phyloP scores from a whole-genome alignment of 768 basidiomycete species.

The Pisolithus marmoratus region DNA sequence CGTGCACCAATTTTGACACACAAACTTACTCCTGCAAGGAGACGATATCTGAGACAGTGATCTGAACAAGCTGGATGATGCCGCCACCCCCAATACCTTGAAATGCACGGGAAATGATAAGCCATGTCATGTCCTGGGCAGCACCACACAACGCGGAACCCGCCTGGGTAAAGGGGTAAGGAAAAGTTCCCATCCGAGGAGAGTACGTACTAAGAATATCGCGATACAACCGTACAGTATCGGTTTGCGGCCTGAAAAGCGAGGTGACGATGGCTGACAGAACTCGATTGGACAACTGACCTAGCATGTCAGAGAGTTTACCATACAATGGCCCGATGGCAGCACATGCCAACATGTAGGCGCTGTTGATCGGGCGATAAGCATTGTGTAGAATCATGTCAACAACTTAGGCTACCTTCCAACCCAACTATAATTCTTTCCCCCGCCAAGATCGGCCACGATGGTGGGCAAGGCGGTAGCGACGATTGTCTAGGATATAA shows the following conservation, averaged over 20 bases:
- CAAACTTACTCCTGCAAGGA: slow-evolving; percentile 63
- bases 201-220: slow-evolving; percentile 52
- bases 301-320: slow-evolving; percentile 60
- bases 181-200: slow-evolving; percentile 6
- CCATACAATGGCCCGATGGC: slow-evolving; percentile 71
- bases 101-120: slow-evolving; percentile 69
- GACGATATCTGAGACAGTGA: slow-evolving; percentile 80
- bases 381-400: neutral
- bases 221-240: slow-evolving; percentile 60
- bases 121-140: slow-evolving; percentile 73
- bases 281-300: slow-evolving; percentile 9
- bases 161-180: slow-evolving; percentile 36
- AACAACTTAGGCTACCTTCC: slow-evolving; percentile 44
- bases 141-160: slow-evolving; percentile 83
- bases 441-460: slow-evolving; percentile 55
- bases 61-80: slow-evolving; percentile 69
- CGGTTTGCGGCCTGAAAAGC: slow-evolving; percentile 54
- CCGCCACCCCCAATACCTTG: slow-evolving; percentile 85
- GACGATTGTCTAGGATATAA: slow-evolving; percentile 48
- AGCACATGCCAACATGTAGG: slow-evolving; percentile 68
- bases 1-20: neutral
- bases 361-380: slow-evolving; percentile 32
- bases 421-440: slow-evolving; percentile 65
- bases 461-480: slow-evolving; percentile 74
- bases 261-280: slow-evolving; percentile 19